Conservation (phyloP, 192 early-diverging fungal species). For the Coemansia guatemalensis region DNA sequence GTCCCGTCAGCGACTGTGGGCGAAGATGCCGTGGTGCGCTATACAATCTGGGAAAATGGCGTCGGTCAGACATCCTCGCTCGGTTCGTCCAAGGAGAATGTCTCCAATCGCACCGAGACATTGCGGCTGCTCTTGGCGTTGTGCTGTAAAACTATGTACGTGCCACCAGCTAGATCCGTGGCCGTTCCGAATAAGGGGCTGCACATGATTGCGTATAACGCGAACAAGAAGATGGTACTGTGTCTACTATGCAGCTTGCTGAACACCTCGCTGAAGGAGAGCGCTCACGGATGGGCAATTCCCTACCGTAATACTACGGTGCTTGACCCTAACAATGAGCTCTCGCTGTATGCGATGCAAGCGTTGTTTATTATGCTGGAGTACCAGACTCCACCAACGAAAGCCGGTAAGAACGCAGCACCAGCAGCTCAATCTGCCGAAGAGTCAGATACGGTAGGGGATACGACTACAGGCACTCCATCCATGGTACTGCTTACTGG, state of each 20-base stretch:
- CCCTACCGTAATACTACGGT: slow-evolving; percentile 87
- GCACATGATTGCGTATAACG: slow-evolving; percentile 42
- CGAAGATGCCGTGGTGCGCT: slow-evolving; percentile 55
- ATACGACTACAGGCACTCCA: slow-evolving; percentile 24
- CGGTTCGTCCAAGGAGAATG: slow-evolving; percentile 64
- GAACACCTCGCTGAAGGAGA: slow-evolving; percentile 81
- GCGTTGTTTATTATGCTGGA: slow-evolving; percentile 63
- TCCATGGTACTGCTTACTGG: slow-evolving; percentile 40
- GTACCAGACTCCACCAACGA: slow-evolving; percentile 55
- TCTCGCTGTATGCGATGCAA: slow-evolving; percentile 73
- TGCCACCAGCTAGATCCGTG: slow-evolving; percentile 39
- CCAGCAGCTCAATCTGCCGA: neutral
- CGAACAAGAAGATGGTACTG: slow-evolving; percentile 64
- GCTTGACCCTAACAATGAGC: slow-evolving; percentile 68
- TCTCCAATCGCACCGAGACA: slow-evolving; percentile 74
- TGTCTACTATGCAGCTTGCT: slow-evolving; percentile 82
- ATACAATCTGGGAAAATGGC: slow-evolving; percentile 79
- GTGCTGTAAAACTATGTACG: slow-evolving; percentile 81
- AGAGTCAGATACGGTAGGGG: slow-evolving; percentile 1
- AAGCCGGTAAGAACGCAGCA: neutral
- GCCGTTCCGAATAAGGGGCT: slow-evolving; percentile 34
- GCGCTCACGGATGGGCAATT: slow-evolving; percentile 82
- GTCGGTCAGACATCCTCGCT: slow-evolving; percentile 71
- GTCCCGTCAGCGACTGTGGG: slow-evolving; percentile 57
- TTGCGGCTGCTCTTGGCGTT: slow-evolving; percentile 76